phyloP scores from a whole-genome alignment of 2,329 filamentous ascomycete genomes.

The Arthroderma sp. region DNA sequence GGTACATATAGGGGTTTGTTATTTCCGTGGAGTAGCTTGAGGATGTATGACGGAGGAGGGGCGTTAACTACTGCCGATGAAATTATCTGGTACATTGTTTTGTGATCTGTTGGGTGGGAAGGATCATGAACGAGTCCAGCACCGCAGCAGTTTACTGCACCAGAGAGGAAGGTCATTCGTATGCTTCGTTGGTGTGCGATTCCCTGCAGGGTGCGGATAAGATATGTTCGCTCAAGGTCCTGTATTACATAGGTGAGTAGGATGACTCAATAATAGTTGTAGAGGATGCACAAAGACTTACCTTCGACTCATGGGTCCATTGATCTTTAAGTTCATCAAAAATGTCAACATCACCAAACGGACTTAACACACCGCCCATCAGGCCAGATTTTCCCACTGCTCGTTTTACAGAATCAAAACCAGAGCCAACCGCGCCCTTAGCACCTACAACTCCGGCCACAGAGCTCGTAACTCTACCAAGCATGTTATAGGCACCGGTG shows the following conservation, averaged over 20 bases:
- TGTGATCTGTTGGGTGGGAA: conserved; percentile 79
- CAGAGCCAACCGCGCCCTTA: conserved; percentile 81
- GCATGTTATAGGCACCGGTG: conserved; percentile 88
- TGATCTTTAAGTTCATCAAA: conserved; percentile 89
- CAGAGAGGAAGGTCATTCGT: conserved; percentile 92
- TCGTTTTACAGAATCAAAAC: conserved; percentile 91
- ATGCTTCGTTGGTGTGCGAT: conserved; percentile 92
- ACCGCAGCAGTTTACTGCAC: conserved; percentile 77
- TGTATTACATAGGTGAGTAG: conserved; percentile 22
- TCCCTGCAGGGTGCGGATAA: conserved; percentile 89
- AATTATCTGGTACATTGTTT: conserved; percentile 99
- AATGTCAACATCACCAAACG: conserved; percentile 91
- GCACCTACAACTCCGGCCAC: conserved; percentile 92
- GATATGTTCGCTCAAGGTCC: conserved; percentile 89
- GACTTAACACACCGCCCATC: conserved; percentile 90
- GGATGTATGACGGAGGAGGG: conserved; percentile 69
- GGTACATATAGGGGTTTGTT: conserved; percentile 88
- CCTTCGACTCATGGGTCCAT: conserved; percentile 96
- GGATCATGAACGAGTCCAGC: conserved; percentile 93
- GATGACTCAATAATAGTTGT: background rate
- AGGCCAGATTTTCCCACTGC: conserved; percentile 89
- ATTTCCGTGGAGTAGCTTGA: conserved; percentile 82
- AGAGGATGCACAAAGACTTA: conserved; percentile 22
- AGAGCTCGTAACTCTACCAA: conserved; percentile 88
- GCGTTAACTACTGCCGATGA: conserved; percentile 84